Conservation (phyloP, 768 basidiomycete genomes). For the Thelephora aurantiotincta region DNA sequence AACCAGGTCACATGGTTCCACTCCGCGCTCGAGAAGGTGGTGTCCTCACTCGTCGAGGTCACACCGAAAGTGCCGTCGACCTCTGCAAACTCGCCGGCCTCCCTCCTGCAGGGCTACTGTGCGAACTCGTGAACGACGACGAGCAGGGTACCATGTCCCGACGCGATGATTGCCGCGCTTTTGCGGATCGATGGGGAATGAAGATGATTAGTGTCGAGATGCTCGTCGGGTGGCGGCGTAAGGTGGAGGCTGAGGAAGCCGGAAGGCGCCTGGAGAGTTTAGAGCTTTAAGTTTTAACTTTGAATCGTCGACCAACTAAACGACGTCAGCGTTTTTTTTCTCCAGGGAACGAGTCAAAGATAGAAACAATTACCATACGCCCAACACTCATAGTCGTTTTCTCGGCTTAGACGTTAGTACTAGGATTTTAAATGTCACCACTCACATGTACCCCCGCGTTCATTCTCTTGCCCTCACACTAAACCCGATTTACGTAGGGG, state of each 20-base stretch:
- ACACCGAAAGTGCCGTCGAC: constrained; percentile 87
- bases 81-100: constrained; percentile 65
- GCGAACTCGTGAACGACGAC: constrained; percentile 93
- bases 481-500: too few relatives aligned
- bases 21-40: constrained; percentile 80
- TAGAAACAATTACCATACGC: too few relatives aligned
- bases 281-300: too few relatives aligned
- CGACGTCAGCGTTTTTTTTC: too few relatives aligned
- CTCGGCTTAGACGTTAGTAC: too few relatives aligned
- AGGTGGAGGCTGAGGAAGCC: constrained; percentile 2
- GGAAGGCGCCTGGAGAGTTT: background rate
- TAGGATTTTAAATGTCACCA: too few relatives aligned
- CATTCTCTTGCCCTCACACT: too few relatives aligned
- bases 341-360: too few relatives aligned
- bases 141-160: constrained; percentile 85
- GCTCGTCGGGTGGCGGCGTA: constrained; percentile 34
- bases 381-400: too few relatives aligned
- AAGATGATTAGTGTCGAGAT: constrained; percentile 93
- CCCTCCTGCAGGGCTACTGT: constrained; percentile 68
- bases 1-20: constrained; percentile 94
- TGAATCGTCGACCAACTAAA: too few relatives aligned
- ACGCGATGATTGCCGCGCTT: constrained; percentile 81
- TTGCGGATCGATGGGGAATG: constrained; percentile 80
- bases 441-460: too few relatives aligned
- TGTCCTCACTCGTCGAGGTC: constrained; percentile 75